These are phyloP conservation scores for Aureobasidium melanogenum DNA, from an alignment of 2,329 filamentous ascomycete species.

Conservation along the genomic window DNA sequence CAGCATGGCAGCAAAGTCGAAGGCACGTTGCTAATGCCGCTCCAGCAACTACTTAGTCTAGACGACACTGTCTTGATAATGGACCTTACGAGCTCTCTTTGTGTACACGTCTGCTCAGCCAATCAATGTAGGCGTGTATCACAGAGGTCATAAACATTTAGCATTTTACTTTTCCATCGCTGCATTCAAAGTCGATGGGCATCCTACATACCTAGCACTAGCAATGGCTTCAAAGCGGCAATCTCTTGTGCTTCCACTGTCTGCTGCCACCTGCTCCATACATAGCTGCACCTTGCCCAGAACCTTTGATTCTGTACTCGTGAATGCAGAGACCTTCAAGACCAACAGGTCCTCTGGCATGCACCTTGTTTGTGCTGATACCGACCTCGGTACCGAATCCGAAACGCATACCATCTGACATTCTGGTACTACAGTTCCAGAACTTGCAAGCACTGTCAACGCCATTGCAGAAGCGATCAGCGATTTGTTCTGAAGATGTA, in stretches of 20 bases:
- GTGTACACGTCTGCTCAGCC: background rate
- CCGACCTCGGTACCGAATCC: slow-evolving; percentile 97
- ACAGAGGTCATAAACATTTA: background rate
- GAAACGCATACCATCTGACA: slow-evolving; percentile 94
- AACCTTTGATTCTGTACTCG: slow-evolving; percentile 83
- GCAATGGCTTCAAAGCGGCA: slow-evolving; percentile 25
- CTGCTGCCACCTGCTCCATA: slow-evolving; percentile 54
- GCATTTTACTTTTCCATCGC: background rate
- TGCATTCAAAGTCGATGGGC: background rate
- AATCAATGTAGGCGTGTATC: background rate
- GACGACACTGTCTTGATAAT: no score
- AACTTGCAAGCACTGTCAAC: slow-evolving; percentile 89
- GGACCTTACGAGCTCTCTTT: no score
- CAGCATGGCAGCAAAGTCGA: background rate
- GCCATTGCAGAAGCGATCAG: slow-evolving; percentile 73
- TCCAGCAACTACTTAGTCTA: no score
- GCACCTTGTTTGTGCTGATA: slow-evolving; percentile 98
- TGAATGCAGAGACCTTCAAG: slow-evolving; percentile 94
- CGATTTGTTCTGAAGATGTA: slow-evolving; percentile 57
- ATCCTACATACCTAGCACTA: background rate
- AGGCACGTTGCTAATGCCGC: no score
- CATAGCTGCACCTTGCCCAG: slow-evolving; percentile 69
- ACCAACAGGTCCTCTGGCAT: slow-evolving; percentile 85
- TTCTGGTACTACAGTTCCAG: slow-evolving; percentile 92
- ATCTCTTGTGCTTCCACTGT: slow-evolving; percentile 47